Conservation (phyloP, 208 protist species). For the Trichomonas vaginalis region DNA sequence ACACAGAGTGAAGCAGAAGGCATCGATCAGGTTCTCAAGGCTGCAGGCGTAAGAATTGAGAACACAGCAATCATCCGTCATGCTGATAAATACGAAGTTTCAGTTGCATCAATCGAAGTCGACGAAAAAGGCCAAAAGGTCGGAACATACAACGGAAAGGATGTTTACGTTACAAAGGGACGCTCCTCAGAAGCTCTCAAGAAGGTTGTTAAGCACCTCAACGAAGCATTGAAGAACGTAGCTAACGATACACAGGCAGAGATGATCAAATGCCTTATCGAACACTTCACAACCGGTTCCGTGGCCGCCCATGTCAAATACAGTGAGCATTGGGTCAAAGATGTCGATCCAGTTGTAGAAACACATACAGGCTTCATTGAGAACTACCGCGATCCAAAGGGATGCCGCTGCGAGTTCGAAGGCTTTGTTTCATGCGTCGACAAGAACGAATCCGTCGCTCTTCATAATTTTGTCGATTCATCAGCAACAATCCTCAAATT, state of each 20-base stretch:
- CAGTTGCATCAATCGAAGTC: not conserved
- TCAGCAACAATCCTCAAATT: not conserved
- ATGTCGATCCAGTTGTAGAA: conserved; percentile 30
- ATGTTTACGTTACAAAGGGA: not conserved
- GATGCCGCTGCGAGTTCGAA: conserved; percentile 33
- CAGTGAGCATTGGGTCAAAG: conserved; percentile 27
- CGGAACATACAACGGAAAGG: not conserved
- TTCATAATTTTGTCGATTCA: conserved; percentile 23
- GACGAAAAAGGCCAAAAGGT: not conserved
- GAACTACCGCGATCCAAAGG: conserved; percentile 34
- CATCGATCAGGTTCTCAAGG: not conserved
- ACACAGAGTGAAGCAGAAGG: not conserved
- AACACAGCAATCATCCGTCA: not conserved
- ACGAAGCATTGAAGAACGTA: not conserved
- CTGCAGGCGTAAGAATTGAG: not conserved
- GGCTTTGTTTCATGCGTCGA: conserved; percentile 33
- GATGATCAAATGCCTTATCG: not conserved
- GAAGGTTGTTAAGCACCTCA: not conserved
- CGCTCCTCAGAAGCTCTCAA: not conserved
- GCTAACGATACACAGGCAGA: not conserved
- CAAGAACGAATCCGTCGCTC: not conserved
- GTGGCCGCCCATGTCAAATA: conserved; percentile 21
- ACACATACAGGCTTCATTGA: conserved; percentile 36
- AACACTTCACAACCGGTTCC: not conserved
- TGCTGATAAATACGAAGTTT: not conserved